phyloP scores from a whole-genome alignment of 78 protist species.

The Kipferlia bialata region DNA sequence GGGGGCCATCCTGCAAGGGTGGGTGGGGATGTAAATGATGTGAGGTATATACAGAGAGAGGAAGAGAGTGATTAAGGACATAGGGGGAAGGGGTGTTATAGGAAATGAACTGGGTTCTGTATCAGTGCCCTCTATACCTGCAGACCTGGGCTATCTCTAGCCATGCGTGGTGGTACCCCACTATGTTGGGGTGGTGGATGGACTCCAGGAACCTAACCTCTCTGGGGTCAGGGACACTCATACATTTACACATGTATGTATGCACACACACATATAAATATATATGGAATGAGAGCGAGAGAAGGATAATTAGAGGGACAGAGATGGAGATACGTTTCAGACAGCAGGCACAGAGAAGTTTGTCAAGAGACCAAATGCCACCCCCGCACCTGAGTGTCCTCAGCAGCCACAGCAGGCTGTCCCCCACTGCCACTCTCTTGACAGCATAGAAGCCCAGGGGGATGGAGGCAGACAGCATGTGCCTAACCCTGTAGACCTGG shows the following conservation, averaged over 20 bases:
- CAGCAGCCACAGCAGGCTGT: slow-evolving; percentile 38
- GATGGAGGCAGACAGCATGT: slow-evolving; percentile 38
- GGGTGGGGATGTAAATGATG: too few species aligned
- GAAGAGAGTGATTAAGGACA: not conserved
- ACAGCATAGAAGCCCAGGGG: slow-evolving; percentile 52
- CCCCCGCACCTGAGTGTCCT: too few species aligned
- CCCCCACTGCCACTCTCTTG: slow-evolving; percentile 55
- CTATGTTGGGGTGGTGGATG: slow-evolving; percentile 46
- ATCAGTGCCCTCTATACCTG: not conserved
- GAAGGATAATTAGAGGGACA: too few species aligned
- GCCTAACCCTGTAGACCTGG: not conserved
- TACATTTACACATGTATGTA: too few species aligned
- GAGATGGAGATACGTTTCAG: too few species aligned
- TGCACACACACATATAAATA: too few species aligned
- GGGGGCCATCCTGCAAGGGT: too few species aligned
- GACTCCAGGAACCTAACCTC: slow-evolving; percentile 48
- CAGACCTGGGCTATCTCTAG: slow-evolving; percentile 21
- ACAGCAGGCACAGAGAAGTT: too few species aligned
- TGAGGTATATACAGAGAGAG: too few species aligned
- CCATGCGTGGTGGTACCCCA: slow-evolving; percentile 54
- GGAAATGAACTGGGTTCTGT: not conserved
- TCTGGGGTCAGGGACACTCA: too few species aligned
- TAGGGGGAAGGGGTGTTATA: slow-evolving; percentile 25
- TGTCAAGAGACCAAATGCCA: too few species aligned
- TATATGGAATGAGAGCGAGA: too few species aligned